These are phyloP conservation scores for Mariannaea elegans DNA, from an alignment of 2,329 filamentous ascomycete genomes.

Conservation along the genomic window DNA sequence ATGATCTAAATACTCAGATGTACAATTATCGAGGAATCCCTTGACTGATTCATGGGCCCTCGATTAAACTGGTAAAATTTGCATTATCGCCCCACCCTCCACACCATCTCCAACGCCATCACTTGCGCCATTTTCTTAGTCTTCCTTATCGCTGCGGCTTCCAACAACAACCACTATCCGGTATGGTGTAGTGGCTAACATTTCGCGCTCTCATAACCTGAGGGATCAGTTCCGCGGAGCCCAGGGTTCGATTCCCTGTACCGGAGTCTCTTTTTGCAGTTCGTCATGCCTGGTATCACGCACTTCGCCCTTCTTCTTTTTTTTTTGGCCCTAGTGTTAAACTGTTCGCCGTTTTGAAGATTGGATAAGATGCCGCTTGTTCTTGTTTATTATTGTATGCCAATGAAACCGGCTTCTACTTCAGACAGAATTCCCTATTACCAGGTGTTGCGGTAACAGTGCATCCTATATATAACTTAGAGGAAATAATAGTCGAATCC, in stretches of 20 bases:
- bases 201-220: slow-evolving; percentile 45
- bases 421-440: too few relatives aligned
- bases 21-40: slow-evolving; percentile 36
- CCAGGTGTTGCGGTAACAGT: too few relatives aligned
- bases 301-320: neutral
- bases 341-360: too few relatives aligned
- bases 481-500: too few relatives aligned
- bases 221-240: slow-evolving; percentile 28
- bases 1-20: slow-evolving; percentile 14
- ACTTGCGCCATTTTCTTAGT: neutral
- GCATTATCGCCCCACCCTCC: neutral
- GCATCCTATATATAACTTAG: too few relatives aligned
- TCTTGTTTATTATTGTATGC: too few relatives aligned
- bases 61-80: neutral
- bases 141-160: neutral
- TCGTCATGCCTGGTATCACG: too few relatives aligned
- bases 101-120: neutral
- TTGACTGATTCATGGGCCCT: slow-evolving; percentile 38
- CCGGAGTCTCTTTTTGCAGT: slow-evolving; percentile 17
- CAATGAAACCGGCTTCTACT: too few relatives aligned
- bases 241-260: slow-evolving; percentile 28
- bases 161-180: slow-evolving; percentile 29
- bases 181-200: slow-evolving; percentile 48
- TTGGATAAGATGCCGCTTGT: too few relatives aligned
- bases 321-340: slow-evolving; percentile 27